These are phyloP conservation scores for Rosa multiflora DNA, from an alignment of 306 rosid genomes.

Conservation along the genomic window DNA sequence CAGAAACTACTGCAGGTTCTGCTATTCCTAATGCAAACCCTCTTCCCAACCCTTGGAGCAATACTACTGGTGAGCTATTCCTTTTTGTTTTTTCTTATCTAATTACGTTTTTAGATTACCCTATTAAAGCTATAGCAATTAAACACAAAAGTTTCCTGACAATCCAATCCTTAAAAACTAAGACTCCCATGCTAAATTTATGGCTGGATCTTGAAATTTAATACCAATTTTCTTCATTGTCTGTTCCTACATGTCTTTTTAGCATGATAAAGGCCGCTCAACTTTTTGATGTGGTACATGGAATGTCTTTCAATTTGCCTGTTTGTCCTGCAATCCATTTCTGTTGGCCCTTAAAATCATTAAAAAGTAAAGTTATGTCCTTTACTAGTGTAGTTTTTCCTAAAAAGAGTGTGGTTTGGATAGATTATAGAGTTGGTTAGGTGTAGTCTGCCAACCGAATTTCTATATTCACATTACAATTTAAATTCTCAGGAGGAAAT, in stretches of 20 bases:
- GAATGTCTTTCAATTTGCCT: neutral
- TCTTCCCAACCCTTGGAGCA: conserved; percentile 68
- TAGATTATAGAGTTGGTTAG: neutral
- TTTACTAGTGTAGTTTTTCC: neutral
- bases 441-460: neutral
- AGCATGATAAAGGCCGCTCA: neutral
- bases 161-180: neutral
- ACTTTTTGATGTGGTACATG: neutral
- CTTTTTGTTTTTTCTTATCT: neutral
- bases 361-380: neutral
- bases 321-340: neutral
- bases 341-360: neutral
- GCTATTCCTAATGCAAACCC: conserved; percentile 63
- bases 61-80: conserved; percentile 24
- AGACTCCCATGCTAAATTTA: neutral
- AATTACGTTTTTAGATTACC: neutral
- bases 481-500: conserved; percentile 41
- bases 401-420: neutral
- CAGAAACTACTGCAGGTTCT: conserved; percentile 41
- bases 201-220: neutral
- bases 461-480: neutral
- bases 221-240: neutral
- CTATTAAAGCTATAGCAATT: neutral
- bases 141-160: neutral
- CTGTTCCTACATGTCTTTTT: neutral